These are phyloP conservation scores for Rubia peregrina DNA, from an alignment of 305 asterid species.

Conservation along the genomic window DNA sequence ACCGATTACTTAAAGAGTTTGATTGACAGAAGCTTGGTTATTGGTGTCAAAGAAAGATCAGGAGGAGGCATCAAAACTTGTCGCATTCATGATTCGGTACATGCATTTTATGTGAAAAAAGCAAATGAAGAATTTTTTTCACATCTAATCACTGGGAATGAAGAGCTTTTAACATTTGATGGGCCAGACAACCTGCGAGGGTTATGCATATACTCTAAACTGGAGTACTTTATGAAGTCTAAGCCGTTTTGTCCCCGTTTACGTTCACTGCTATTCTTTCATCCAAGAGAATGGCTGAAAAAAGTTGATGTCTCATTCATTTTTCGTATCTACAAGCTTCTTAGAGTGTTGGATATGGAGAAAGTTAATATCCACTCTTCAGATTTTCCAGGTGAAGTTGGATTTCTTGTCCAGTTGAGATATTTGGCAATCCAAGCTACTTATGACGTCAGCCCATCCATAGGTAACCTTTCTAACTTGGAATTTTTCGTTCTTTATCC, in stretches of 20 bases:
- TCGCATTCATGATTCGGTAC: neutral
- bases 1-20: neutral
- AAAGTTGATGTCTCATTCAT: neutral
- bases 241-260: neutral
- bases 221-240: neutral
- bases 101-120: neutral
- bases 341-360: neutral
- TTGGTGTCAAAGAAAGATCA: neutral
- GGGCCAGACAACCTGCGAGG: neutral
- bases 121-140: neutral
- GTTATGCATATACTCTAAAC: neutral
- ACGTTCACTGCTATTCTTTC: neutral
- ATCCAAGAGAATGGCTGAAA: neutral
- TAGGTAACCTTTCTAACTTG: neutral
- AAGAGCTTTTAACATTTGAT: neutral
- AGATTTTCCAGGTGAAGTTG: neutral
- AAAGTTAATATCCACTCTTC: neutral
- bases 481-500: neutral
- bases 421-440: neutral
- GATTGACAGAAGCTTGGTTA: neutral
- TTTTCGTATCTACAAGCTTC: neutral
- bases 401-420: neutral
- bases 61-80: neutral
- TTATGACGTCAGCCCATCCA: neutral
- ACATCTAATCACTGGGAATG: neutral